These are phyloP conservation scores for Umbellularia californica DNA, from an alignment of 164 flowering plant species.

Conservation along the genomic window DNA sequence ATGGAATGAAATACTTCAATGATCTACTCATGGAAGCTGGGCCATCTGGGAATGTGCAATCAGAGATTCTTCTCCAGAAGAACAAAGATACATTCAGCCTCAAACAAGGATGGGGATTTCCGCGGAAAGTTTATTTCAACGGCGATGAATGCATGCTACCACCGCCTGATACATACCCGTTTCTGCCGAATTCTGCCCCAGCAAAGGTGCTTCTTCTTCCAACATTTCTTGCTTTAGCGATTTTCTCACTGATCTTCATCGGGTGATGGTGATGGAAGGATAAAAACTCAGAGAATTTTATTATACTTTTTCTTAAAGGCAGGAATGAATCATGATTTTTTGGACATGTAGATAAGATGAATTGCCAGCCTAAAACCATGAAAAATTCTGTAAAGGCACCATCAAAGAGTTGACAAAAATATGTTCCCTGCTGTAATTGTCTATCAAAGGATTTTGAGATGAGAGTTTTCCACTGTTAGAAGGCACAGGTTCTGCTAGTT, in stretches of 20 bases:
- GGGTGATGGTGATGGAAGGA: conserved; percentile 23
- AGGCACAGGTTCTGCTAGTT: too few species aligned
- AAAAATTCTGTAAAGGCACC: neutral
- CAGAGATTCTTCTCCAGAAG: conserved; percentile 71
- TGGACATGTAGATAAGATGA: conserved; percentile 1
- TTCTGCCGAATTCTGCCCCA: conserved; percentile 54
- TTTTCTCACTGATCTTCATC: conserved; percentile 20
- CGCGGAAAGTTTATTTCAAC: conserved; percentile 74
- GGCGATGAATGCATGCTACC: conserved; percentile 87
- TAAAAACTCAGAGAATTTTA: neutral
- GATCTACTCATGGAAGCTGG: conserved; percentile 83
- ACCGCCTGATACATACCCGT: conserved; percentile 71
- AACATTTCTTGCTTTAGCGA: conserved; percentile 17
- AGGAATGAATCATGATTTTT: conserved; percentile 6
- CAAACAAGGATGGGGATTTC: conserved; percentile 86
- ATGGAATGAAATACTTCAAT: conserved; percentile 78
- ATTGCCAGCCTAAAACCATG: neutral
- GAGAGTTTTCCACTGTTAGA: too few species aligned
- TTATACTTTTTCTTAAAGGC: conserved; percentile 6
- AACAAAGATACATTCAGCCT: conserved; percentile 53
- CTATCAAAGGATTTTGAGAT: neutral
- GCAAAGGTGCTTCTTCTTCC: conserved; percentile 12
- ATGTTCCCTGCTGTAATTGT: neutral
- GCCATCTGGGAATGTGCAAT: conserved; percentile 66
- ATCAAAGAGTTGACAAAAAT: neutral